A percentile compares a stretch with the other conserved stretches of the same genome.
Evolutionary conservation across 1,139 yeast species (phyloP).

Genomic region (Hyphopichia buzzinii): DNA sequence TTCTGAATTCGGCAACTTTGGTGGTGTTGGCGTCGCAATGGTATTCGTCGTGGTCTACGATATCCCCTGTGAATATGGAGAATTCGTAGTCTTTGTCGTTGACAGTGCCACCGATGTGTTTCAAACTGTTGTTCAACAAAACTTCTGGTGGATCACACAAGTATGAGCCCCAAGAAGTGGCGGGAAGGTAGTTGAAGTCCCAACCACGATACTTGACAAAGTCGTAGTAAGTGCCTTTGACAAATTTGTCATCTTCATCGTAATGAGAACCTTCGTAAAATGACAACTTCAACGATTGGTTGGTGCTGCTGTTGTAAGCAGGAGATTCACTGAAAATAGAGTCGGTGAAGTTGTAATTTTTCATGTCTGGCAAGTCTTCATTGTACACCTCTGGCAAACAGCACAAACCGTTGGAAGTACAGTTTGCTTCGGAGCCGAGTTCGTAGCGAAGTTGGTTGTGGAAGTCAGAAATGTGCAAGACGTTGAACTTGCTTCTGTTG

Average conservation of each 20-base stretch:
- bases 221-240: slow-evolving; percentile 41
- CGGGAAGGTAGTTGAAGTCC: slow-evolving; percentile 46
- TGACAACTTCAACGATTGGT: slow-evolving; percentile 15
- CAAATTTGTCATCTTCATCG: slow-evolving; percentile 29
- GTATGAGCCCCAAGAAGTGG: slow-evolving; percentile 60
- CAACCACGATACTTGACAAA: slow-evolving; percentile 37
- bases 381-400: slow-evolving; percentile 43
- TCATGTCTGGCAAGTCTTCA: slow-evolving; percentile 22
- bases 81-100: slow-evolving; percentile 47
- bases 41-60: slow-evolving; percentile 58
- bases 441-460: slow-evolving; percentile 58
- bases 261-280: slow-evolving; percentile 37
- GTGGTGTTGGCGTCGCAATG: slow-evolving; percentile 49
- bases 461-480: slow-evolving; percentile 65
- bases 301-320: slow-evolving; percentile 7
- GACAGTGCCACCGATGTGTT: slow-evolving; percentile 38
- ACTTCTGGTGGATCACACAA: slow-evolving; percentile 64
- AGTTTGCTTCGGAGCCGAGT: slow-evolving; percentile 60
- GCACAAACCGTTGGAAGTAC: slow-evolving; percentile 53
- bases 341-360: slow-evolving; percentile 32
- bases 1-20: slow-evolving; percentile 49
- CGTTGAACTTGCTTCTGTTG: slow-evolving; percentile 43
- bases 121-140: slow-evolving; percentile 54
- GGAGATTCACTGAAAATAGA: slow-evolving; percentile 19
- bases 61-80: slow-evolving; percentile 67